Conservation (phyloP, 1,284 basidiomycete species). For the Sphagnurus paluster region DNA sequence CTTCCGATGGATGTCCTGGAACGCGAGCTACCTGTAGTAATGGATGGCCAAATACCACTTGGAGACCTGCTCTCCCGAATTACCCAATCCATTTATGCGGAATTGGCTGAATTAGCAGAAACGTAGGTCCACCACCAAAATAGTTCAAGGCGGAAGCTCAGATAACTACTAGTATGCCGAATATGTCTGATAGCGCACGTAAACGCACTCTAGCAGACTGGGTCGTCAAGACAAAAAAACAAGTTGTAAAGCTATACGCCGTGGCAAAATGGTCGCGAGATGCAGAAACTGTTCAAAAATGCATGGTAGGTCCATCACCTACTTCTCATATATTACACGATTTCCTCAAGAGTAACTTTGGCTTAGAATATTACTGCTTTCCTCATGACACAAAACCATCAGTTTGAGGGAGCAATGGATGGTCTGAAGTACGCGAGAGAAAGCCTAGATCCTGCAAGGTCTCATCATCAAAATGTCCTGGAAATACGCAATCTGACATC, state of each 20-base stretch:
- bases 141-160: not conserved
- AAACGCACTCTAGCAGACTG: conserved; percentile 85
- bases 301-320: conserved; percentile 69
- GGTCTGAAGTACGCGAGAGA: conserved; percentile 68
- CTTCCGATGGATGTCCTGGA: conserved; percentile 63
- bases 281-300: conserved; percentile 78
- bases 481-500: not conserved
- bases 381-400: conserved; percentile 79
- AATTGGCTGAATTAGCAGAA: conserved; percentile 82
- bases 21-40: conserved; percentile 73
- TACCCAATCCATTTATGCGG: conserved; percentile 79
- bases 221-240: conserved; percentile 86
- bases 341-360: not conserved
- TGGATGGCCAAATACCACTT: conserved; percentile 74
- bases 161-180: conserved; percentile 62
- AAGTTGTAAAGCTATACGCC: conserved; percentile 87
- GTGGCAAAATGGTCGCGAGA: conserved; percentile 83
- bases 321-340: not conserved
- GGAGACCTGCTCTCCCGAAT: conserved; percentile 76
- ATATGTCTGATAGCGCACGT: conserved; percentile 78
- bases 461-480: conserved; percentile 14
- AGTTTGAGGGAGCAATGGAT: conserved; percentile 73
- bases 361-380: conserved; percentile 80
- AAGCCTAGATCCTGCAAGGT: conserved; percentile 70
- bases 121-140: conserved; percentile 56